phyloP scores from a whole-genome alignment of 23 red algal genomes.

The Gracilaria gracilis region DNA sequence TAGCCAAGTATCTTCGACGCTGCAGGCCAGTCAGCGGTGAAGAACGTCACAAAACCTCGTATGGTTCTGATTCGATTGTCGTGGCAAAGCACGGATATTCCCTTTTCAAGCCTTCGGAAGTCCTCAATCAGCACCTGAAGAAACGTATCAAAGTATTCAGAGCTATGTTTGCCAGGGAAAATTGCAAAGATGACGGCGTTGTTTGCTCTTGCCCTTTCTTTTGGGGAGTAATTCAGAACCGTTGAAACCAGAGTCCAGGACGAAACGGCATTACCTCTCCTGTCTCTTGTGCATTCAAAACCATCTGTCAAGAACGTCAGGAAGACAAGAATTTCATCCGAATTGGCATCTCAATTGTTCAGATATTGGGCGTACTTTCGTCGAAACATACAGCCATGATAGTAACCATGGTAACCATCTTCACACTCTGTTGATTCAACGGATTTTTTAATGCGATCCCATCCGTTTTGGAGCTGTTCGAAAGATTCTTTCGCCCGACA shows the following conservation, averaged over 20 bases:
- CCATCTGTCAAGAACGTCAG: slow-evolving; percentile 22
- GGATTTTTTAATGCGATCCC: not conserved
- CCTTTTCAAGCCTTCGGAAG: slow-evolving; percentile 11
- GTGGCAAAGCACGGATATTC: not conserved
- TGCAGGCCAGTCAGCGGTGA: too few species aligned
- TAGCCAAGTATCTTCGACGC: too few species aligned
- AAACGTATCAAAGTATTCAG: slow-evolving; percentile 37
- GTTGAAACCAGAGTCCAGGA: slow-evolving; percentile 3
- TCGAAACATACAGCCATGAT: slow-evolving; percentile 15
- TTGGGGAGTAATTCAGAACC: not conserved
- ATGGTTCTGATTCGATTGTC: not conserved
- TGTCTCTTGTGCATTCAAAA: slow-evolving; percentile 9
- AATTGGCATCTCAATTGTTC: not conserved
- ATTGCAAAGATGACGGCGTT: not conserved
- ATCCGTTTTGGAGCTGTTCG: not conserved
- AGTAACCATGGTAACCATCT: not conserved
- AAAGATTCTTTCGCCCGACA: not conserved
- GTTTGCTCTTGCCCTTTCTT: slow-evolving; percentile 2
- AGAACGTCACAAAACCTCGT: too few species aligned
- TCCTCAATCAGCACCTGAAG: not conserved
- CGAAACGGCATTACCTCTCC: not conserved
- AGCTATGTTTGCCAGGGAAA: not conserved
- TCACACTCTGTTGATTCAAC: not conserved
- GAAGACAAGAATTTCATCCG: not conserved
- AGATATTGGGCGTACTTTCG: not conserved